Conservation (phyloP, 371 early-diverging fungal species). For the Apophysomyces elegans region DNA sequence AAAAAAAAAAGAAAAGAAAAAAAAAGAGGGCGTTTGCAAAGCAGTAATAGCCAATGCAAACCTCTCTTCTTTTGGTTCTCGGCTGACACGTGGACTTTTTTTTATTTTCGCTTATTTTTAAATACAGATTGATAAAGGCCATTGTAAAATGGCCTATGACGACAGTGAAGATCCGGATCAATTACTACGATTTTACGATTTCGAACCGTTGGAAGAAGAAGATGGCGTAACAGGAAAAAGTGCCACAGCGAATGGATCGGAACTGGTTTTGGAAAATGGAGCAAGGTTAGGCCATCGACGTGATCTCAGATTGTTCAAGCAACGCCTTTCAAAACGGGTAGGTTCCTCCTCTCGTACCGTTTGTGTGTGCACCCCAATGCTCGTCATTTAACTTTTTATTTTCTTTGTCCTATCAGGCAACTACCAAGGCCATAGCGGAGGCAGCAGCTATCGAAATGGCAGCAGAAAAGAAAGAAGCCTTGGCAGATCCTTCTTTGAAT, state of each 20-base stretch:
- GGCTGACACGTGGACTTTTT: background rate
- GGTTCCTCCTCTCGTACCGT: background rate
- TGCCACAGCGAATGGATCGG: constrained; percentile 55
- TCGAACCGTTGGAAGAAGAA: constrained; percentile 45
- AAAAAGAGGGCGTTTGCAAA: background rate
- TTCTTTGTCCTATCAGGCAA: background rate
- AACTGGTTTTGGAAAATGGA: constrained; percentile 84
- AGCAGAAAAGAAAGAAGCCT: constrained; percentile 18
- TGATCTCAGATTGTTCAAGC: constrained; percentile 80
- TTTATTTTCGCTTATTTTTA: background rate
- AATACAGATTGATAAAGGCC: constrained; percentile 83
- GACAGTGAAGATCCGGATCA: constrained; percentile 87
- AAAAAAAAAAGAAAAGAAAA: background rate
- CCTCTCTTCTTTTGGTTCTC: too few relatives aligned
- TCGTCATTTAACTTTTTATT: too few relatives aligned
- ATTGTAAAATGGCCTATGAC: constrained; percentile 93
- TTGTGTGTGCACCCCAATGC: too few relatives aligned
- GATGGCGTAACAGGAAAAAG: constrained; percentile 40
- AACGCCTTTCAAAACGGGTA: constrained; percentile 48
- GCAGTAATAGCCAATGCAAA: too few relatives aligned
- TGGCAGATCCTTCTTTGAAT: constrained; percentile 14
- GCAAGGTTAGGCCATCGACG: constrained; percentile 82
- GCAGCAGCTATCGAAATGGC: background rate
- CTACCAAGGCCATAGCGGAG: background rate
- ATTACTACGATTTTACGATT: constrained; percentile 91